Evolutionary conservation across 2,329 filamentous ascomycete species (phyloP).

Genomic region (Xylariomycetidae sp.): DNA sequence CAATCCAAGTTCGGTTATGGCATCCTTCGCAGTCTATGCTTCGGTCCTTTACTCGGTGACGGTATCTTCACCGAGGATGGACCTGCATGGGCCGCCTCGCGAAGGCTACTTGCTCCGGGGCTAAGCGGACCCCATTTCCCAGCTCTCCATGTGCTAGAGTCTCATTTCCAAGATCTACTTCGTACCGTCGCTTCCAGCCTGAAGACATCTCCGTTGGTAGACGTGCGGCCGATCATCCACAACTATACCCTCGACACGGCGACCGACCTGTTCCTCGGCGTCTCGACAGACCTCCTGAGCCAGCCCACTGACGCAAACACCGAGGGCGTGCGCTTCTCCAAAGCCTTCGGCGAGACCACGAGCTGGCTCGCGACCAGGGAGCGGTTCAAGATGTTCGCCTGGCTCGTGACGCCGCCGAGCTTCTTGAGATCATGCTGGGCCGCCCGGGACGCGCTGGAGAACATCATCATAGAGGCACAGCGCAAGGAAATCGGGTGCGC

Average conservation of each 20-base stretch:
- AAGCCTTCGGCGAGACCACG: slow-evolving; percentile 1
- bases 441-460: slow-evolving; percentile 1
- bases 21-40: slow-evolving; percentile 1
- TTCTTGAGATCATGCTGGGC: not conserved
- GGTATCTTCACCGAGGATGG: slow-evolving; percentile 4
- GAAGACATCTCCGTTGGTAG: not conserved
- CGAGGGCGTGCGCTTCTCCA: slow-evolving; percentile 1
- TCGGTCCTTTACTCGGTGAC: slow-evolving; percentile 1
- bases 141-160: slow-evolving; percentile 1
- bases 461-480: slow-evolving; percentile 3
- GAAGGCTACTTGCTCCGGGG: not conserved
- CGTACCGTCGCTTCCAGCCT: not conserved
- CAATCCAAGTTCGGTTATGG: slow-evolving; percentile 3
- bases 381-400: slow-evolving; percentile 4
- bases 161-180: slow-evolving; percentile 2
- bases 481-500: not conserved
- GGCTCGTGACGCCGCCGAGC: slow-evolving; percentile 1
- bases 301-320: not conserved
- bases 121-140: slow-evolving; percentile 2
- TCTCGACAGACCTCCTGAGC: slow-evolving; percentile 1
- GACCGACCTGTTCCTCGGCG: slow-evolving; percentile 2
- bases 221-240: not conserved
- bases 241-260: slow-evolving; percentile 1
- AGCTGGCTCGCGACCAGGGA: slow-evolving; percentile 2
- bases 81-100: not conserved